Percentiles rank a stretch among this genome's conserved stretches.
These are phyloP conservation scores for Extremus antarcticus DNA, from an alignment of 495 filamentous ascomycete species.

Conservation along the genomic window DNA sequence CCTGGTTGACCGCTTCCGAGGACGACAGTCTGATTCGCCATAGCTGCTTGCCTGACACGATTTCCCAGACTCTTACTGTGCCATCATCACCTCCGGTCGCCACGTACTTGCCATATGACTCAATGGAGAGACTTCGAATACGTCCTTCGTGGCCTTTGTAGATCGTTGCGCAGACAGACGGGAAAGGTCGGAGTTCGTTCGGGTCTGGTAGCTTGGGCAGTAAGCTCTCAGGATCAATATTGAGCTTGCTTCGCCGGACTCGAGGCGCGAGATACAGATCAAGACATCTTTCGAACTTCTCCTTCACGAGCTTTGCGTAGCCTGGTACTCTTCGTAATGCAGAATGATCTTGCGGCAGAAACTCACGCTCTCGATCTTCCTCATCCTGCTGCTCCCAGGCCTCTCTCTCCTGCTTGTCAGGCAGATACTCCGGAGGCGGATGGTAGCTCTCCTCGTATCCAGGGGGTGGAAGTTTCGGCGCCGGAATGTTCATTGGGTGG, in stretches of 20 bases:
- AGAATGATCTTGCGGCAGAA: conserved; percentile 66
- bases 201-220: conserved; percentile 92
- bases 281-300: conserved; percentile 89
- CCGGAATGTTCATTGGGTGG: conserved; percentile 90
- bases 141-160: conserved; percentile 83
- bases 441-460: conserved; percentile 94
- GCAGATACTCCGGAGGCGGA: conserved; percentile 90
- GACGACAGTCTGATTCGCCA: conserved; percentile 72
- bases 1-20: conserved; percentile 73
- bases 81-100: conserved; percentile 94
- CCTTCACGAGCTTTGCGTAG: conserved; percentile 83
- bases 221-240: conserved; percentile 89
- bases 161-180: conserved; percentile 70
- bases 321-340: conserved; percentile 84
- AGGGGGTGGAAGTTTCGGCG: conserved; percentile 86
- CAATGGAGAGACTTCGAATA: conserved; percentile 69
- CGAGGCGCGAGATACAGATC: conserved; percentile 92
- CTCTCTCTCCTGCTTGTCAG: conserved; percentile 70
- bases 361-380: conserved; percentile 85
- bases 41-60: conserved; percentile 73
- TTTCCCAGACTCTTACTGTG: conserved; percentile 82
- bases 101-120: conserved; percentile 64
- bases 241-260: conserved; percentile 82
- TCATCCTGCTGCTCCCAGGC: conserved; percentile 82
- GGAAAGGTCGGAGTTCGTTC: conserved; percentile 87